These are phyloP conservation scores for Shiraia sp. DNA, from an alignment of 2,329 filamentous ascomycete genomes.

Conservation along the genomic window DNA sequence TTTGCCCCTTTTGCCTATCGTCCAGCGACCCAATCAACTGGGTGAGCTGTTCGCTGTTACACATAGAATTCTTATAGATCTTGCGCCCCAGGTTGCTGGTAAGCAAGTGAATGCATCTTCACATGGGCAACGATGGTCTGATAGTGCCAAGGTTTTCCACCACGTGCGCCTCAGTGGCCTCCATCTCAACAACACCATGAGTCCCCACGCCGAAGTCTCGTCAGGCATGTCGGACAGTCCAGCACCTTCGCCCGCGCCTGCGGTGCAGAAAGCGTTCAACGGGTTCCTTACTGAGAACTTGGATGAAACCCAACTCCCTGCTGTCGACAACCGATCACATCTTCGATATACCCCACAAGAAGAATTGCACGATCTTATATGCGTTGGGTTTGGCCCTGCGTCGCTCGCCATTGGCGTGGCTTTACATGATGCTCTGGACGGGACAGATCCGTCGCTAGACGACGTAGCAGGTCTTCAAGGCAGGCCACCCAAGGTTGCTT, in stretches of 20 bases:
- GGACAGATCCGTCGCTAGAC: conserved; percentile 40
- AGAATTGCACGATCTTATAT: conserved; percentile 80
- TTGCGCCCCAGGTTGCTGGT: no score
- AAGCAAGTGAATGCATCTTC: no score
- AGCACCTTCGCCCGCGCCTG: conserved; percentile 23
- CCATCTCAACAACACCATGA: conserved; percentile 25
- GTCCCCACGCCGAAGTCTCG: conserved; percentile 39
- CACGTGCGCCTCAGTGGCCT: neutral
- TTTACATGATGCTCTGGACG: conserved; percentile 71
- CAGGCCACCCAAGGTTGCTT: conserved; percentile 71
- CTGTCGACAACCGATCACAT: conserved; percentile 46
- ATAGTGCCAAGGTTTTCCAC: neutral
- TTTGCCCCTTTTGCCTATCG: neutral
- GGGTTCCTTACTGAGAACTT: conserved; percentile 30
- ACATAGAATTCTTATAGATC: no score
- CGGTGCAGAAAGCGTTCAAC: conserved; percentile 31
- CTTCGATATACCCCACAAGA: conserved; percentile 60
- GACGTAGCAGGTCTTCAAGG: conserved; percentile 41
- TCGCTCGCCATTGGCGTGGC: conserved; percentile 88
- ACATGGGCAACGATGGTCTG: neutral
- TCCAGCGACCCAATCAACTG: no score
- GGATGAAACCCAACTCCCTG: conserved; percentile 32
- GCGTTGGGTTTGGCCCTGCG: conserved; percentile 90
- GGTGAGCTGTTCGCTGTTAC: no score
- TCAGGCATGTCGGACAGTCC: conserved; percentile 17